Evolutionary conservation across 83 land plant species (phyloP), one percentile per base, ranked within the genome.

Genomic region (Picea abies): DNA sequence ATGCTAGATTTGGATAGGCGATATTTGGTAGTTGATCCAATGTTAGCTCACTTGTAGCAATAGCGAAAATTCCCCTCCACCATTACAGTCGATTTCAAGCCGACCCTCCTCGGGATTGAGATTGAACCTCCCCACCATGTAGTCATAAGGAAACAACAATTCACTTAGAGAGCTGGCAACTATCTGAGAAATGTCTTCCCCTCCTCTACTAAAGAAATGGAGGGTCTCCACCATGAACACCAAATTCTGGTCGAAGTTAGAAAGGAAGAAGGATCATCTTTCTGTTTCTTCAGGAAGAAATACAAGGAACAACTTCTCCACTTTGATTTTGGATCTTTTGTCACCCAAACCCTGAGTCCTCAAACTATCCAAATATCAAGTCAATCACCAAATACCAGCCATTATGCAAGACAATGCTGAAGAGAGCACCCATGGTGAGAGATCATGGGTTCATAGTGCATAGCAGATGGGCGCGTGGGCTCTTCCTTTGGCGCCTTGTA

Each of bases 51-150:
- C 83, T 69, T 0, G 82, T 35, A 35, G 88, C 88, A 61, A 79
- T 83, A 56, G 71, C 78, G 58, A 88, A 90, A 11, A 79, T 2
- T 44, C 81, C 7, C 90, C 88, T 58, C 79, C 80, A 1, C 37
- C 81, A 66, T 90, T 90, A 73, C 92, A 90, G 63, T 88, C 88
- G 41, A 88, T 80, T 85, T 85, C 88, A 16, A 85, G 44, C 20
- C 88, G 49, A 1, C 86, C 82, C 12, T 67, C 10, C 20, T 82
- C 71, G 2, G 78, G 58, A 61, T 82, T 84, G 37, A 77, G 1
- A 62, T 49, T 64, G 16, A 88, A 60, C 63, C 90, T 76, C 5
- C 90, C 90, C 0, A 86, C 88, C 80, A 86, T n/a, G 82, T 88
- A 88, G 52, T 89, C 89, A 61, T 87, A 89, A 41, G 84, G 84